Evolutionary conservation across 1,139 yeast genomes (phyloP), one percentile per base, ranked within the genome.

Genomic region (Candida mesenterica): DNA sequence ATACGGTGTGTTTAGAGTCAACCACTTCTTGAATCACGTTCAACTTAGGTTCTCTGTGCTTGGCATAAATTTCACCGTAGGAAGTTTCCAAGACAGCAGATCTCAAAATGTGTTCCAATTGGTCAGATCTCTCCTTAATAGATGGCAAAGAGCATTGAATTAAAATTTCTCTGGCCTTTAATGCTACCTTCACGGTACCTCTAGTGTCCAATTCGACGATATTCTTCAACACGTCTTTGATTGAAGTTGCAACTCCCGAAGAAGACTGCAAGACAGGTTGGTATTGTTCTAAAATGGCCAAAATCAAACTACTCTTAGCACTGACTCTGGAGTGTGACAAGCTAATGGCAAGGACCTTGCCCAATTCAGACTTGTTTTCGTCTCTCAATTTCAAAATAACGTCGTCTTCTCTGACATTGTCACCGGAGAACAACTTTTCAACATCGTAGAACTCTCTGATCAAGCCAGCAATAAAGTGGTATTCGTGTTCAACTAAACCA

Each of bases 141-240:
- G 97, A 89, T 31, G 99, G 98, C 64, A 92, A 74, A 28, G 97
- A 88, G 59, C 97, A 90, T 70, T 90, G 96, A 52, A 92, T 92
- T 54, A 92, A 77, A 45, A 92, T 85, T 66, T 94, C 99, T 61
- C 97, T 82, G 1, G 97, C 97, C 62, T 88, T 89, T 56, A 92
- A 74, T n/a, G 96, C 87, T 36, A 92, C 97, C 72, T 90, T 92
- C 23, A 95, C 92, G 32, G 96, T 81, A 12, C 87, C 79, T 59
- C 96, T 83, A 25, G 92, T 75, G 53, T 90, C 97, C 49, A 92
- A 74, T 59, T 86, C 94, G 38, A 89, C 96, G 49, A 94, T 70
- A 42, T 77, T 72, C 63, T 81, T 83, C 65, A 92, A 75, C 8
- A 87, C 73, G 16, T 75, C 77, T 49, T 87, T 79, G 55, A 92